Percentiles rank a stretch among this genome's conserved stretches.
phyloP scores from a whole-genome alignment of 768 basidiomycete species.

The Ephemerocybe angulata region DNA sequence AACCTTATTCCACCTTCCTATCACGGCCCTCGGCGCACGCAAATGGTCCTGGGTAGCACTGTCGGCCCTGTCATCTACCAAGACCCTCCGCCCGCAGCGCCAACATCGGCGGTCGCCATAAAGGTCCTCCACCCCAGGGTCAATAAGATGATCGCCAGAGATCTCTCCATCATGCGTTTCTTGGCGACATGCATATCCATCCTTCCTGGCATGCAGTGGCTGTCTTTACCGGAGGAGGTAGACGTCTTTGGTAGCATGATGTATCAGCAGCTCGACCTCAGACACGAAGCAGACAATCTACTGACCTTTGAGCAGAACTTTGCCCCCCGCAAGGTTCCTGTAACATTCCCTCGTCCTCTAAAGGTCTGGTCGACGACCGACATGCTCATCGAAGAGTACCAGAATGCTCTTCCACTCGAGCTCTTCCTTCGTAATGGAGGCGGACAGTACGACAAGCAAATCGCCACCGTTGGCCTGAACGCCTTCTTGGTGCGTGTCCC shows the following conservation, averaged over 20 bases:
- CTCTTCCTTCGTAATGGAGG: slow-evolving; percentile 84
- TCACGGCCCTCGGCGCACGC: slow-evolving; percentile 65
- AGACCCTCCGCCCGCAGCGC: slow-evolving; percentile 67
- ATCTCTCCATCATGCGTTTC: slow-evolving; percentile 92
- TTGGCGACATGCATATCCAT: slow-evolving; percentile 77
- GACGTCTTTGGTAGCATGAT: slow-evolving; percentile 95
- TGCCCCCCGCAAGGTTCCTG: slow-evolving; percentile 67
- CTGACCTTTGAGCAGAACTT: slow-evolving; percentile 85
- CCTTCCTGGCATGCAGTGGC: slow-evolving; percentile 93
- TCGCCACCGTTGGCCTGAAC: slow-evolving; percentile 91
- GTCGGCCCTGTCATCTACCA: slow-evolving; percentile 54
- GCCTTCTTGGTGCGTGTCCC: slow-evolving; percentile 76
- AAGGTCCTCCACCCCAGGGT: slow-evolving; percentile 94
- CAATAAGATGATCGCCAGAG: slow-evolving; percentile 75
- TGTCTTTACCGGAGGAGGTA: slow-evolving; percentile 94
- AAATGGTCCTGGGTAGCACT: slow-evolving; percentile 44
- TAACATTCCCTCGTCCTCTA: slow-evolving; percentile 89
- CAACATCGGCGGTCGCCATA: slow-evolving; percentile 87
- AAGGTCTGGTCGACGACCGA: slow-evolving; percentile 77
- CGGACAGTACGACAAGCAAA: slow-evolving; percentile 82
- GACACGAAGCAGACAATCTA: slow-evolving; percentile 87
- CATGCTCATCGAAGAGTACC: slow-evolving; percentile 87
- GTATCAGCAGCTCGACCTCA: slow-evolving; percentile 88
- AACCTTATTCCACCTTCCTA: slow-evolving; percentile 85
- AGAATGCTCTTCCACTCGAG: slow-evolving; percentile 89